Percentiles rank a stretch among this genome's conserved stretches.
Conservation (phyloP, 1,284 basidiomycete genomes). For the Volvariella surrecta region DNA sequence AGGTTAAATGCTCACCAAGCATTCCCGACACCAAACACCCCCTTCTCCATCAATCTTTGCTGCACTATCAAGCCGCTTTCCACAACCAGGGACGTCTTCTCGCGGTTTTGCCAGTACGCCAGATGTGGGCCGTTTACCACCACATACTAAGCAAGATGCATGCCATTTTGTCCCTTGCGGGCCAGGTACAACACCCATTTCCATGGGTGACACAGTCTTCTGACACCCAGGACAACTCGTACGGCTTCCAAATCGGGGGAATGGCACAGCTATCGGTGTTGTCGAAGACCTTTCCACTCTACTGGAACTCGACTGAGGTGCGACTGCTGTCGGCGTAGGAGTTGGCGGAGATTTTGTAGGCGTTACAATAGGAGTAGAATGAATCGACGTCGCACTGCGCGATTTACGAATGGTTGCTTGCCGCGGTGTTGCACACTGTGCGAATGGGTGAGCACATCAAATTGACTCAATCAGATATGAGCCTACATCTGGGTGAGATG, state of each 20-base stretch:
- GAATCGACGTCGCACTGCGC: conserved; percentile 25
- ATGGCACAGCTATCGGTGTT: conserved; percentile 30
- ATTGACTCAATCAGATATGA: conserved; percentile 1
- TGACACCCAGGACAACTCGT: conserved; percentile 63
- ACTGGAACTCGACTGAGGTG: conserved; percentile 15
- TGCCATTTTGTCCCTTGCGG: conserved; percentile 77
- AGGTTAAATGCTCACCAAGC: conserved; percentile 43
- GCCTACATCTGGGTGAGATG: conserved; percentile 63
- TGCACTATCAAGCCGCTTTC: conserved; percentile 73
- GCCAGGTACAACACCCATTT: conserved; percentile 72
- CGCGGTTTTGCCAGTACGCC: conserved; percentile 15
- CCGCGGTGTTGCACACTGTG: conserved; percentile 55
- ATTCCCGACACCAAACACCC: conserved; percentile 76
- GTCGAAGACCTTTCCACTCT: conserved; percentile 38
- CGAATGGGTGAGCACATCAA: conserved; percentile 2
- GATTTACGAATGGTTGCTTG: conserved; percentile 30
- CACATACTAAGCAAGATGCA: conserved; percentile 65
- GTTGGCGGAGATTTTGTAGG: background rate
- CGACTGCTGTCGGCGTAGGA: conserved; percentile 7
- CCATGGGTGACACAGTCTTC: conserved; percentile 69
- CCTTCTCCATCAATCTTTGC: conserved; percentile 68
- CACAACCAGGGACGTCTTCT: conserved; percentile 57
- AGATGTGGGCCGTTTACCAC: conserved; percentile 43
- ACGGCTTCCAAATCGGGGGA: conserved; percentile 61
- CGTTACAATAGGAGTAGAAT: conserved; percentile 11